Evolutionary conservation across 768 basidiomycete genomes (phyloP), one percentile per base, ranked within the genome.

Genomic region (Podaxis mareebaensis): DNA sequence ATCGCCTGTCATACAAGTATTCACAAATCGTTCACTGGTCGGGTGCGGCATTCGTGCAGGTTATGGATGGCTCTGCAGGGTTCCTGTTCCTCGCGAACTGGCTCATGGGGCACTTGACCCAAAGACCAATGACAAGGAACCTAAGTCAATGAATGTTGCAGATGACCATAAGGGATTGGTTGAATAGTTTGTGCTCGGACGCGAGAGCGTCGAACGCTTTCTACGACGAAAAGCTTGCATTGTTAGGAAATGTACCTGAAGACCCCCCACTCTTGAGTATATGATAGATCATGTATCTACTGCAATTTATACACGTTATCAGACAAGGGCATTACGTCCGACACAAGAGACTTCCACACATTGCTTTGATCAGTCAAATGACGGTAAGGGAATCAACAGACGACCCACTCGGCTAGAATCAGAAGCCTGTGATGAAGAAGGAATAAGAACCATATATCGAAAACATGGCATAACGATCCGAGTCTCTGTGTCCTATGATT

Each of bases 11-110:
- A 3, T 92, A 87, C 78, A 81, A 83, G 66, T 85, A 94, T 74
- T 92, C 94, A n/a, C 96, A 99, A 72, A 97, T 93, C 72, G 90
- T 97, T 30, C 96, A 97, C 71, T 87, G 89, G 54, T 86, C 90
- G 4, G 97, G 97, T 1, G 85, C 91, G 24, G 95, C 93, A 8
- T 94, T 98, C 71, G 87, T 95, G 8, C 95, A 97, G 72, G 89
- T 96, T 64, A 70, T 95, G 3, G 92, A 90, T 2, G 92, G 88
- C 1, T 73, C 81, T 3, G 81, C 89, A 59, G 95, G 95, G 0
- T 96, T 95, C 74, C 75, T 94, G 64, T 96, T 96, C 80, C 79
- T 95, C 67, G 95, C 92, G 59, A 98, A 98, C 72, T 80, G 95
- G 24, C 77, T 96, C 62, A 90, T 93, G 81, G 88, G 84, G 2